These are phyloP conservation scores for Leishmania guyanensis DNA, from an alignment of 208 protist species.

Conservation along the genomic window DNA sequence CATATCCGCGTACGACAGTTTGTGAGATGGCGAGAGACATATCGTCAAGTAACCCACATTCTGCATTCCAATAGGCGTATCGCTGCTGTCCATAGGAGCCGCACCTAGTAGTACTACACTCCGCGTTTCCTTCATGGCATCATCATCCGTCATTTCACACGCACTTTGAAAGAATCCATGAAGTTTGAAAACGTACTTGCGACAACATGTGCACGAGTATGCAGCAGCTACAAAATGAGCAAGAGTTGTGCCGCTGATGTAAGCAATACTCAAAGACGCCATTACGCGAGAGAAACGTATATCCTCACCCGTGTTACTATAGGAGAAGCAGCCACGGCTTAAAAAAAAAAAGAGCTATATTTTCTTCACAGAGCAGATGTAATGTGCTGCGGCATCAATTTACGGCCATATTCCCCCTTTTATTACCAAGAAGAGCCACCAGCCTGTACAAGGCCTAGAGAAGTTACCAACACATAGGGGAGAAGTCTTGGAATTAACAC, in stretches of 20 bases:
- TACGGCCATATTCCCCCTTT: background rate
- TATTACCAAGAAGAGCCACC: no score
- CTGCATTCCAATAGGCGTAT: background rate
- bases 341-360: background rate
- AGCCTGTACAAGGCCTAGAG: background rate
- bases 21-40: constrained; percentile 51
- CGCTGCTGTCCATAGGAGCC: constrained; percentile 1
- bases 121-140: constrained; percentile 19
- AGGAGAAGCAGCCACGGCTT: background rate
- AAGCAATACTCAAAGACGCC: constrained; percentile 30
- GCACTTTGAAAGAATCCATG: constrained; percentile 42
- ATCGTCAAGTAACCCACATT: constrained; percentile 45
- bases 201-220: constrained; percentile 9
- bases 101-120: constrained; percentile 46
- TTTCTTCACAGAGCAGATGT: background rate
- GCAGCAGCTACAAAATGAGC: constrained; percentile 51
- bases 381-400: background rate
- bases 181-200: constrained; percentile 38
- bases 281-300: background rate
- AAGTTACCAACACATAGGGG: background rate
- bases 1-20: constrained; percentile 58
- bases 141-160: constrained; percentile 39
- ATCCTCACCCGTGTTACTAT: background rate
- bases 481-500: background rate
- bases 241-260: constrained; percentile 51